A percentile compares a stretch with the other conserved stretches of the same genome.
Conservation (phyloP, 306 rosid species). For the Acacia melanoxylon region DNA sequence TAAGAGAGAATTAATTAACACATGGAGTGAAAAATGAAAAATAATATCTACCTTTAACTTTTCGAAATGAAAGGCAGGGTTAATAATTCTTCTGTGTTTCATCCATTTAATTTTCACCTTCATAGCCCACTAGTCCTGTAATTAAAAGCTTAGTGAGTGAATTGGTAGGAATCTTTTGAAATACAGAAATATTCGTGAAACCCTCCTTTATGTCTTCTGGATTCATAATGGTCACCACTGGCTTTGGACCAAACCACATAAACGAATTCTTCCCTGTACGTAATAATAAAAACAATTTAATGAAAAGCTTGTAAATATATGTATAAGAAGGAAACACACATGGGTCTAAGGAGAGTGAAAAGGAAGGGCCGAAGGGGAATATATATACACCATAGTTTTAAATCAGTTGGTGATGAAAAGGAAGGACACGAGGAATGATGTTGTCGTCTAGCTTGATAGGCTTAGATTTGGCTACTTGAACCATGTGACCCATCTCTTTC, state of each 20-base stretch:
- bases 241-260: slow-evolving; percentile 41
- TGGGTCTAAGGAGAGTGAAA: too few species aligned
- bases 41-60: slow-evolving; percentile 41
- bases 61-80: slow-evolving; percentile 43
- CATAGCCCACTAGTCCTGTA: neutral
- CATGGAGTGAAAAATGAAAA: too few species aligned
- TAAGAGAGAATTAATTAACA: too few species aligned
- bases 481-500: neutral
- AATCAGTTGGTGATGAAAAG: neutral
- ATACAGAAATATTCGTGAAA: slow-evolving; percentile 7
- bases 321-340: too few species aligned
- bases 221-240: slow-evolving; percentile 30
- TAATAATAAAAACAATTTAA: too few species aligned
- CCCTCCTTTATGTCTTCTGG: slow-evolving; percentile 39
- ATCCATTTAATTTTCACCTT: slow-evolving; percentile 52
- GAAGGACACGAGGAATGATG: neutral
- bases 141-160: slow-evolving; percentile 7
- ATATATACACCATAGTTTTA: neutral
- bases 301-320: too few species aligned
- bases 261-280: slow-evolving; percentile 46
- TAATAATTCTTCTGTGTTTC: slow-evolving; percentile 43
- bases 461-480: neutral
- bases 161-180: neutral
- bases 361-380: neutral
- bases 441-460: neutral